Percentiles rank a stretch among this genome's conserved stretches.
phyloP scores from a whole-genome alignment of 176 grass and related monocot species.

The Saccharum officinarum region DNA sequence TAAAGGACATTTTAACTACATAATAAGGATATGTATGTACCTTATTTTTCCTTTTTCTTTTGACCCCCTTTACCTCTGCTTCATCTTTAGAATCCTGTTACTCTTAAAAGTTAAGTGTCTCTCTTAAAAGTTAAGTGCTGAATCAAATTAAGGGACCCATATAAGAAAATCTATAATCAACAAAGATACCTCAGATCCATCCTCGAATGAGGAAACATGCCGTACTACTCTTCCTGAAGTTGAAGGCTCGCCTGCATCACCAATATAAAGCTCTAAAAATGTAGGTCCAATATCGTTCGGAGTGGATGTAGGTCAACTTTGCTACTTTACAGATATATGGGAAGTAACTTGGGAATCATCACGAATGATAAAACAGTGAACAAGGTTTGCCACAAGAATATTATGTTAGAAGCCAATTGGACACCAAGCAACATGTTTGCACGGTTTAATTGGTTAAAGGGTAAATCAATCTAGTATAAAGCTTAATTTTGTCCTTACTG shows the following conservation, averaged over 20 bases:
- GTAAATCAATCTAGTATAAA: neutral
- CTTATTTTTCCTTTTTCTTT: conserved; percentile 55
- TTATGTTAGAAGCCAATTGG: neutral
- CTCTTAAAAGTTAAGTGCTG: neutral
- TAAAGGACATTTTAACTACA: neutral
- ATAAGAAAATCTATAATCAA: conserved; percentile 9
- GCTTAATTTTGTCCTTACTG: neutral
- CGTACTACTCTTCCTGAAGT: conserved; percentile 61
- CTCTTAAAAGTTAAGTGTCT: neutral
- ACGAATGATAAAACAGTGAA: neutral
- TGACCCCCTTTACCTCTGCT: conserved; percentile 37
- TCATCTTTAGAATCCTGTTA: conserved; percentile 51
- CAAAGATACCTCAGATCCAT: conserved; percentile 61
- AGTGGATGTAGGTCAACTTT: conserved; percentile 2
- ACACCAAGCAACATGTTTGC: neutral
- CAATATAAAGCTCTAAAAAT: conserved; percentile 5
- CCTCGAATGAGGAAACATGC: conserved; percentile 81
- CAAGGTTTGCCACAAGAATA: conserved; percentile 12
- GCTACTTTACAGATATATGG: neutral
- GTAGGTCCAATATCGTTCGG: neutral
- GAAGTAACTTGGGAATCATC: conserved; percentile 1
- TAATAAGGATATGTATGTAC: conserved; percentile 3
- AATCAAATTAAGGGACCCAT: neutral
- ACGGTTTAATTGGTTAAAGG: neutral
- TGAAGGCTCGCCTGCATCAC: conserved; percentile 51